A percentile compares a stretch with the other conserved stretches of the same genome.
Conservation (phyloP, 2,329 filamentous ascomycete genomes). For the Epichloe gansuensis region DNA sequence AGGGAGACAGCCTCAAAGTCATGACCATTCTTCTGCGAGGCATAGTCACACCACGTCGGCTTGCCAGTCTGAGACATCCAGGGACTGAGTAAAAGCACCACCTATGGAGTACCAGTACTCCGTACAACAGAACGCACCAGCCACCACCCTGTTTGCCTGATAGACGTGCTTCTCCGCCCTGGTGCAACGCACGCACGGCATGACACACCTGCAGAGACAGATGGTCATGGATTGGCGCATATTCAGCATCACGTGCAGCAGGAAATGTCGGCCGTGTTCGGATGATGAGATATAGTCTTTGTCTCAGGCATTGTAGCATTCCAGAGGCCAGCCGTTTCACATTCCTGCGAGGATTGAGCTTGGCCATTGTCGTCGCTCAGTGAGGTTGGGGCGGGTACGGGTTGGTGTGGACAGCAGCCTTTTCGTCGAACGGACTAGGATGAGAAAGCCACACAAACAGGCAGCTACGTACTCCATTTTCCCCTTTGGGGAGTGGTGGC, state of each 20-base stretch:
- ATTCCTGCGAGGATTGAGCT: constrained; percentile 14
- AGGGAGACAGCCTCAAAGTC: not conserved
- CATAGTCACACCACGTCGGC: constrained; percentile 5
- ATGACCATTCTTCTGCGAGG: constrained; percentile 7
- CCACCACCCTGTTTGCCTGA: not conserved
- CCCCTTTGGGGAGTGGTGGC: not conserved
- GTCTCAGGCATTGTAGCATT: constrained; percentile 24
- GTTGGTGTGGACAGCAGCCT: not conserved
- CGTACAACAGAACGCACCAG: not conserved
- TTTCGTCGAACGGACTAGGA: constrained; percentile 1
- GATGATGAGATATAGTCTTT: constrained; percentile 20
- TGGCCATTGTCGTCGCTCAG: constrained; percentile 22
- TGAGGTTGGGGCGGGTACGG: constrained; percentile 16
- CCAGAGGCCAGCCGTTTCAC: constrained; percentile 16
- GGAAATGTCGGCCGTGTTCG: constrained; percentile 13
- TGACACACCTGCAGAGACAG: constrained; percentile 9
- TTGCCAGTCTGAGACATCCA: constrained; percentile 9
- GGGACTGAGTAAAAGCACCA: constrained; percentile 7
- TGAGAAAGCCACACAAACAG: constrained; percentile 4
- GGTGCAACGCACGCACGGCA: constrained; percentile 4
- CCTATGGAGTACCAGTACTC: not conserved
- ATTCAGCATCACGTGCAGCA: constrained; percentile 14
- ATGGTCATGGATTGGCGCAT: constrained; percentile 6
- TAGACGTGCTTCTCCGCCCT: not conserved
- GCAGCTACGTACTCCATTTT: not conserved